A percentile compares a stretch with the other conserved stretches of the same genome.
These are phyloP conservation scores for Obelidium mucronatum DNA, from an alignment of 192 early-diverging fungal genomes.

Conservation along the genomic window DNA sequence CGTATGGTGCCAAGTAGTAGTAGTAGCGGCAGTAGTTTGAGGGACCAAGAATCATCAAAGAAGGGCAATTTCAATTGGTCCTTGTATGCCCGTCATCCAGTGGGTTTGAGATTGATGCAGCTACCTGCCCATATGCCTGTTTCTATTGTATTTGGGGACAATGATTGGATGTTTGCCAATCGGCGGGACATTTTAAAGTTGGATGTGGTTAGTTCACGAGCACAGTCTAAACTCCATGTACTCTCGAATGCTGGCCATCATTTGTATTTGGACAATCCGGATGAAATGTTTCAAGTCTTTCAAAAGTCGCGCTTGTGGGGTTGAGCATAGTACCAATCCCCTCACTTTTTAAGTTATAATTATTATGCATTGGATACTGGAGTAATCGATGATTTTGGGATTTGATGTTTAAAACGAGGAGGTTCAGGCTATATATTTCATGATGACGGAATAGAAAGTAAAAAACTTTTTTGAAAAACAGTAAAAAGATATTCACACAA, in stretches of 20 bases:
- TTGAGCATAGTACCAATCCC: neutral
- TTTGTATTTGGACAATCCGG: conserved; percentile 32
- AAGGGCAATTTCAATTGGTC: neutral
- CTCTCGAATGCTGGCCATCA: conserved; percentile 25
- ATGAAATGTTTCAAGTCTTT: neutral
- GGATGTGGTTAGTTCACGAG: conserved; percentile 3
- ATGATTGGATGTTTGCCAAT: conserved; percentile 36
- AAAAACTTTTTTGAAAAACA: no score
- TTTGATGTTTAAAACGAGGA: no score
- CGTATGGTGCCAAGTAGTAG: neutral
- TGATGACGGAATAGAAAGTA: no score
- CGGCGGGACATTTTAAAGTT: conserved; percentile 9
- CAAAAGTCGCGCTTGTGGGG: conserved; percentile 1
- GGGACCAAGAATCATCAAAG: neutral
- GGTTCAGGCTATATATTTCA: no score
- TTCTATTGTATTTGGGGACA: conserved; percentile 28
- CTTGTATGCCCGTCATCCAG: conserved; percentile 29
- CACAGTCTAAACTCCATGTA: neutral
- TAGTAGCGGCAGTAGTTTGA: no score
- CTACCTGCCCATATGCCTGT: conserved; percentile 10
- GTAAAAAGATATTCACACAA: no score
- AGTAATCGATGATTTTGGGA: no score
- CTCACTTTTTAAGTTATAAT: no score
- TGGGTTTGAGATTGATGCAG: conserved; percentile 3
- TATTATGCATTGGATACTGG: no score